Evolutionary conservation across 2,329 filamentous ascomycete genomes (phyloP), one percentile per base, ranked within the genome.

Genomic region (Monilinia vaccinii-corymbosi): DNA sequence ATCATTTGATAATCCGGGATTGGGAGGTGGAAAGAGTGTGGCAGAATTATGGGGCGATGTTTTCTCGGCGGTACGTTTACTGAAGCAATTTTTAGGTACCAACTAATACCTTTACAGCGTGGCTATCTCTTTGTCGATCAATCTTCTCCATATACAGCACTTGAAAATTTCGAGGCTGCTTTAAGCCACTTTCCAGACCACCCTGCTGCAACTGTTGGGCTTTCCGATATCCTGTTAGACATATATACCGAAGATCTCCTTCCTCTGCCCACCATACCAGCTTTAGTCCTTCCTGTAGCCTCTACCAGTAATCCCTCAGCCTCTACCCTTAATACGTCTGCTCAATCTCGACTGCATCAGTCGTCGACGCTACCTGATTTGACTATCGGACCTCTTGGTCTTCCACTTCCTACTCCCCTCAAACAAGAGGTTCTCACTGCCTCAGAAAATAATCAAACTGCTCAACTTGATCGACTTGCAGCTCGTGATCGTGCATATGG

Each of bases 401-500:
- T 53, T 62, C 60, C 65, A n/a, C 4, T 64, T 70, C 13, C 64
- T 64, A 16, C 64, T 58, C 23, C 63, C 16, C 28, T 7, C 8
- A 4, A 31, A 23, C 44, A 21, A n/a, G 6, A 59, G 51, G n/a
- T 45, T 50, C 9, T 62, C 62, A 3, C 23, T 56, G 5, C 55
- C 60, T 14, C 61, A 59, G 11, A 56, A 49, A 14, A 58, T 58
- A 46, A 59, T 52, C 36, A 65, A 31, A 67, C 69, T 13, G 65
- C 67, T 7, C 60, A 68, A 32, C 62, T 72, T 4, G 91, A 94
- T 72, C 84, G 91, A 13, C 82, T 97, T n/a, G 89, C 92, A 4
- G 89, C 92, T 18, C 85, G 93, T 23, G 94, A 97, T 71, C 83
- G 94, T 55, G 94, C 94, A 0, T 94, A 91, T 70, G 88, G 86